Evolutionary conservation across 495 filamentous ascomycete species (phyloP).

Genomic region (Talaromyces wortmannii): DNA sequence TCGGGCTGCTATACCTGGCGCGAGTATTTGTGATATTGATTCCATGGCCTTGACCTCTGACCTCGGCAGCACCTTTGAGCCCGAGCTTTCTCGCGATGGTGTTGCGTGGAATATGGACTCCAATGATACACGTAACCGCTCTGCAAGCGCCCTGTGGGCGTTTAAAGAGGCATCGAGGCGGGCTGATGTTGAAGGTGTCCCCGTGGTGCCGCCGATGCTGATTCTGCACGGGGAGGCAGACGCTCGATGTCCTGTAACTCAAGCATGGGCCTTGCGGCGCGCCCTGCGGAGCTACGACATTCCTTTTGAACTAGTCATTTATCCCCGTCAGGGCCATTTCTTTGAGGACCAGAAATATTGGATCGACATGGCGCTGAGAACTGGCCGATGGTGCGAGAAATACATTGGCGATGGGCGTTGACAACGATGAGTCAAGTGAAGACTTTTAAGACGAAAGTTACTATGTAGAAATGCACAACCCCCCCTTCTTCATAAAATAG

Average conservation of each 20-base stretch:
- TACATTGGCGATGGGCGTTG: not conserved
- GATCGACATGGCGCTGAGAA: conserved; percentile 7
- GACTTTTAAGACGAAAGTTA: too few species aligned
- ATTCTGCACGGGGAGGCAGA: conserved; percentile 17
- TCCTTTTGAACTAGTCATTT: conserved; percentile 11
- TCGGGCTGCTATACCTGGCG: conserved; percentile 13
- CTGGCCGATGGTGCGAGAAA: conserved; percentile 2
- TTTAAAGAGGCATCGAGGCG: conserved; percentile 7
- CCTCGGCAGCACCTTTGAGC: conserved; percentile 8
- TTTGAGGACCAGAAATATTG: conserved; percentile 12
- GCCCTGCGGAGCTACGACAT: conserved; percentile 8
- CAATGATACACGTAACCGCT: conserved; percentile 9
- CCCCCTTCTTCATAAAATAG: too few species aligned
- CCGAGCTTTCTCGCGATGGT: conserved; percentile 11
- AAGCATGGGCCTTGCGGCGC: conserved; percentile 12
- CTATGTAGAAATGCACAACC: too few species aligned
- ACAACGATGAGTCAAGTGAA: too few species aligned
- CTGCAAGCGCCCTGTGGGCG: conserved; percentile 13
- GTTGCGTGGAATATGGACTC: conserved; percentile 12
- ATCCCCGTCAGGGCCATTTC: conserved; percentile 9
- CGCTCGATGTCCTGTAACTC: conserved; percentile 10
- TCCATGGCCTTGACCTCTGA: conserved; percentile 14
- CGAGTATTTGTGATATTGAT: conserved; percentile 16
- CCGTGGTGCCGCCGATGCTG: conserved; percentile 12
- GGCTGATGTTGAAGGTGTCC: not conserved